These are phyloP conservation scores for Schwanniomyces yamadae DNA, from an alignment of 805 yeast species.

Conservation along the genomic window DNA sequence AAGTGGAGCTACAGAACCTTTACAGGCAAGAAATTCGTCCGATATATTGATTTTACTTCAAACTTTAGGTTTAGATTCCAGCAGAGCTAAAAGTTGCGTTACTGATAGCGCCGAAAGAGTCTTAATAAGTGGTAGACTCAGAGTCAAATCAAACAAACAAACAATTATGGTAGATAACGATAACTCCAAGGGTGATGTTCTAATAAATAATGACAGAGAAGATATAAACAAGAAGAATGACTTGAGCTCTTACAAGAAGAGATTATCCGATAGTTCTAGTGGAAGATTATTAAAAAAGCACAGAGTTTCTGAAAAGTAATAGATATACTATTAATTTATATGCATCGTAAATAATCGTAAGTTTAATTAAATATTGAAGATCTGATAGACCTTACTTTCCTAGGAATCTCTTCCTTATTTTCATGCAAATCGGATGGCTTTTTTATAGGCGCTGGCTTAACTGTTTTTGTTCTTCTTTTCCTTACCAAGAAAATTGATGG, in stretches of 20 bases:
- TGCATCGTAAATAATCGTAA: too few species aligned
- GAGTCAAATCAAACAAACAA: slow-evolving; percentile 77
- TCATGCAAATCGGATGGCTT: slow-evolving; percentile 5
- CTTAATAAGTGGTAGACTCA: slow-evolving; percentile 69
- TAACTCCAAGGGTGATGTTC: slow-evolving; percentile 25
- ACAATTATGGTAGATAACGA: slow-evolving; percentile 55
- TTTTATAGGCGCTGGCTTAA: slow-evolving; percentile 5
- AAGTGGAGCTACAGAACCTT: slow-evolving; percentile 63
- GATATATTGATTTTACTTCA: slow-evolving; percentile 68
- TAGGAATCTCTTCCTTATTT: slow-evolving; percentile 6
- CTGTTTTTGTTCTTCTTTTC: slow-evolving; percentile 6
- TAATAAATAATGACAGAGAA: slow-evolving; percentile 21
- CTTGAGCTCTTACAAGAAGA: slow-evolving; percentile 21
- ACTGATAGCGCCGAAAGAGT: slow-evolving; percentile 62
- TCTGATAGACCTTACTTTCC: slow-evolving; percentile 21
- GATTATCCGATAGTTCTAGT: slow-evolving; percentile 19
- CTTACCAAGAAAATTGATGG: slow-evolving; percentile 17
- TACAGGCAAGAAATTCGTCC: slow-evolving; percentile 61
- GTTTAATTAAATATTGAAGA: slow-evolving; percentile 31
- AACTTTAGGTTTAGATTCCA: slow-evolving; percentile 68
- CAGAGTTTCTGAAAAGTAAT: too few species aligned
- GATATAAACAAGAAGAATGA: slow-evolving; percentile 14
- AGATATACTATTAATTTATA: too few species aligned
- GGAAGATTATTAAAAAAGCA: slow-evolving; percentile 26
- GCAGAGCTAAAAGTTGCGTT: slow-evolving; percentile 58